These are phyloP conservation scores for Exobasidium rhododendri DNA, from an alignment of 1,284 basidiomycete species.

Conservation along the genomic window DNA sequence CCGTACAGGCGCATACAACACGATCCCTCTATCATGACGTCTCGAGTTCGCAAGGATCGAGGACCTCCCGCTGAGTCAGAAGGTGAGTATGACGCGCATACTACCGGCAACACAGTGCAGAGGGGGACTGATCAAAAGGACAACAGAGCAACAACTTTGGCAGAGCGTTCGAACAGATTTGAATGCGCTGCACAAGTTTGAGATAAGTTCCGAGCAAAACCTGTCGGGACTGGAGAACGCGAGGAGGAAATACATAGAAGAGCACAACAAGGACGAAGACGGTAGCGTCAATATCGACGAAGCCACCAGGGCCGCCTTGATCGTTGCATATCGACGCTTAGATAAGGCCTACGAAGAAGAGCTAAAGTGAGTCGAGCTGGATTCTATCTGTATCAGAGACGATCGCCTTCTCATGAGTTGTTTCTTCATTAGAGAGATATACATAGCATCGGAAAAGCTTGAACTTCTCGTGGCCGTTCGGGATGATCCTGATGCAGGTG, in stretches of 20 bases:
- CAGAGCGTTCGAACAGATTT: constrained; percentile 41
- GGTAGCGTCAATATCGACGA: constrained; percentile 23
- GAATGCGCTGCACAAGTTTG: constrained; percentile 38
- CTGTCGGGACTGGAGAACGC: constrained; percentile 20
- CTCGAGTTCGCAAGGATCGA: constrained; percentile 10
- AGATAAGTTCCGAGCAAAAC: constrained; percentile 17
- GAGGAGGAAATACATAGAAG: constrained; percentile 6
- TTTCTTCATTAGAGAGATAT: background rate
- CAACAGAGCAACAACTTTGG: constrained; percentile 48
- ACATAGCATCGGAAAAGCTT: background rate
- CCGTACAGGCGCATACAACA: too few relatives aligned
- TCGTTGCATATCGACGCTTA: constrained; percentile 19
- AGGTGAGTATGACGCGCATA: constrained; percentile 8
- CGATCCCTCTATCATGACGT: too few relatives aligned
- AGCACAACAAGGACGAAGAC: constrained; percentile 21
- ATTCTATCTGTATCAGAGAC: background rate
- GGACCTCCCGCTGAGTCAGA: constrained; percentile 6
- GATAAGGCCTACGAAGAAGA: constrained; percentile 29
- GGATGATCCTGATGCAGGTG: background rate
- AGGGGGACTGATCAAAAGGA: background rate
- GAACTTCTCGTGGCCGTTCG: constrained; percentile 10
- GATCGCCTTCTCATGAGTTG: constrained; percentile 15
- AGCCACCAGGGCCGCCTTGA: constrained; percentile 24
- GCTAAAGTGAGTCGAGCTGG: constrained; percentile 8
- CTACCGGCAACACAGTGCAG: background rate